These are phyloP conservation scores for Fusarium sp. DNA, from an alignment of 2,329 filamentous ascomycete genomes.

Conservation along the genomic window DNA sequence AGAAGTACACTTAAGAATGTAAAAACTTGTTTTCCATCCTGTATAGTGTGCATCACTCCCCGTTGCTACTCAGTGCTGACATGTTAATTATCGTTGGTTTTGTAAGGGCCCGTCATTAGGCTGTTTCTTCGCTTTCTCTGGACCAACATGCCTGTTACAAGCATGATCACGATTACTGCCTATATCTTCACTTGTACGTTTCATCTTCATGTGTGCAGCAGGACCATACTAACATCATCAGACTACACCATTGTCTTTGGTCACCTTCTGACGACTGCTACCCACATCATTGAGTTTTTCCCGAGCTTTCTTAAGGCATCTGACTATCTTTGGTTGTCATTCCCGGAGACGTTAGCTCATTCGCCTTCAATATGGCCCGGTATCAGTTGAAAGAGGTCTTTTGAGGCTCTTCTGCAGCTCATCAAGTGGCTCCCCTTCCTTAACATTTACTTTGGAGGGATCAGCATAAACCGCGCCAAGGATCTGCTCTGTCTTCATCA, in stretches of 20 bases:
- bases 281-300: slow-evolving; percentile 80
- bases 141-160: slow-evolving; percentile 68
- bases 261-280: slow-evolving; percentile 74
- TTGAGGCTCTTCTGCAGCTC: slow-evolving; percentile 40
- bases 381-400: slow-evolving; percentile 38
- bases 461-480: slow-evolving; percentile 45
- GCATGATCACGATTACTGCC: slow-evolving; percentile 79
- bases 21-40: slow-evolving; percentile 80
- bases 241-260: slow-evolving; percentile 78
- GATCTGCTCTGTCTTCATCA: slow-evolving; percentile 42
- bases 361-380: slow-evolving; percentile 34
- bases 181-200: slow-evolving; percentile 73
- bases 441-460: slow-evolving; percentile 47
- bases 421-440: slow-evolving; percentile 45
- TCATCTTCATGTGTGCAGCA: too few species aligned
- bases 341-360: slow-evolving; percentile 36
- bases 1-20: slow-evolving; percentile 81
- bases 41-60: slow-evolving; percentile 57
- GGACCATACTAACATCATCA: slow-evolving; percentile 1
- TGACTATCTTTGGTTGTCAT: slow-evolving; percentile 62
- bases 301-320: slow-evolving; percentile 75
- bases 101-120: slow-evolving; percentile 73
- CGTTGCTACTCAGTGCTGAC: not conserved
- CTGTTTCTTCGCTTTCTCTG: slow-evolving; percentile 56
- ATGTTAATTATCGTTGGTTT: slow-evolving; percentile 64